Base-by-base conservation (phyloP, 2,329 filamentous ascomycete species). In the Grosmannia clavigera region DNA sequence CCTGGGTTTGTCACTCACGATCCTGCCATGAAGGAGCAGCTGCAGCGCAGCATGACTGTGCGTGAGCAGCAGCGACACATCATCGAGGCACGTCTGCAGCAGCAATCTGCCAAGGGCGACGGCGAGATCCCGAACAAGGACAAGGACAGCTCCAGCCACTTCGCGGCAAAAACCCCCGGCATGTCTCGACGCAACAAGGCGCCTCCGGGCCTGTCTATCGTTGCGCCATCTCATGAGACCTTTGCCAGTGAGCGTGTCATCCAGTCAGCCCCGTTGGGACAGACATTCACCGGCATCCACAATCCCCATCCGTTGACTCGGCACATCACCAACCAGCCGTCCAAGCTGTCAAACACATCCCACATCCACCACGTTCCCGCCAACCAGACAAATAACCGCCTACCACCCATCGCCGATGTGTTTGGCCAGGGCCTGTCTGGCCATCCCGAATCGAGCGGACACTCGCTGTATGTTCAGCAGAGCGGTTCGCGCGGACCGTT, bases 1-100 rank as follows among this genome's bases (percentile, higher is more conserved):
- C 94, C 94, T 0, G 94, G 94, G 59, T 97, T 99, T 69, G 86
- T 95, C 65, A 97, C 94, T 19, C 89, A 97, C 67, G 91, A 99
- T 72, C 92, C 94, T n/a, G 82, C 88, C 25, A 95, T 96, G 90
- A 87, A 94, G 70, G 90, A 96, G 73, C 92, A 97, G 73, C 77
- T 99, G 58, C 91, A 97, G 74, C 85, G 92, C 66, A 97, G 94
- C 73, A 84, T 96, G 73, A 91, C 88, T 54, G 92, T 99, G 35
- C 82, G 92, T 64, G 92, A 99, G 66, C 90, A 96, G 71, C 94
- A 99, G 73, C 82, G 92, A 66, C 88, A 90, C 65, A 92, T 99
- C 66, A 99, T 99, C 67, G 94, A 97, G 74, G 86, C 90, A 43
- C 84, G 94, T 69, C 76, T 92, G 66, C 91, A 96, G 68, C 92